Evolutionary conservation across 176 grass and related monocot genomes (phyloP).

Genomic region (Oryza officinalis): DNA sequence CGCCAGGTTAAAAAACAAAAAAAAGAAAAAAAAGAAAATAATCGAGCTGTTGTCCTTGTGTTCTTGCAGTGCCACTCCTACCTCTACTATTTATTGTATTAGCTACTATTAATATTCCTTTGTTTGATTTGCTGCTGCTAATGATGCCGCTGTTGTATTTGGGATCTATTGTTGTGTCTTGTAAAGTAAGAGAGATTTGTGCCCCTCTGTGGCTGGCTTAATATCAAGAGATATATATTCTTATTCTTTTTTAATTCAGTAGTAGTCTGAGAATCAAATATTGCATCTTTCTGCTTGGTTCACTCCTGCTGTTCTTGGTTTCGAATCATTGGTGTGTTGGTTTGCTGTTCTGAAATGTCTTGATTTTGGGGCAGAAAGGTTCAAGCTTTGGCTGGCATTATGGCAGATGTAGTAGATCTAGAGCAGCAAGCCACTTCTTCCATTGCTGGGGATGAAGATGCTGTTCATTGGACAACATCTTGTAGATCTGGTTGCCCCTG

Average conservation of each 20-base stretch:
- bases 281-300: background rate
- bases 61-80: background rate
- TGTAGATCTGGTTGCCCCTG: background rate
- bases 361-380: background rate
- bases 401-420: conserved; percentile 25
- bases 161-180: conserved; percentile 26
- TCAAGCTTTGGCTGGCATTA: background rate
- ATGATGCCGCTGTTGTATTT: background rate
- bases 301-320: background rate
- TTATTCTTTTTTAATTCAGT: conserved; percentile 36
- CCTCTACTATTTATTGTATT: background rate
- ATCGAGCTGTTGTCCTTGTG: background rate
- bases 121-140: conserved; percentile 13
- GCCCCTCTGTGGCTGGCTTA: conserved; percentile 9
- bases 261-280: background rate
- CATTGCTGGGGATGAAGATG: background rate
- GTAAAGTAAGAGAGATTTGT: conserved; percentile 43
- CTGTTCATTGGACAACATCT: background rate
- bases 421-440: background rate
- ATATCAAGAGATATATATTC: conserved; percentile 25
- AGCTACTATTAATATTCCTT: conserved; percentile 2
- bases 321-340: background rate
- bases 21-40: background rate
- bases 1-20: background rate
- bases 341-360: background rate